Conservation (phyloP, 192 early-diverging fungal genomes). For the Powellomyces hirtus region DNA sequence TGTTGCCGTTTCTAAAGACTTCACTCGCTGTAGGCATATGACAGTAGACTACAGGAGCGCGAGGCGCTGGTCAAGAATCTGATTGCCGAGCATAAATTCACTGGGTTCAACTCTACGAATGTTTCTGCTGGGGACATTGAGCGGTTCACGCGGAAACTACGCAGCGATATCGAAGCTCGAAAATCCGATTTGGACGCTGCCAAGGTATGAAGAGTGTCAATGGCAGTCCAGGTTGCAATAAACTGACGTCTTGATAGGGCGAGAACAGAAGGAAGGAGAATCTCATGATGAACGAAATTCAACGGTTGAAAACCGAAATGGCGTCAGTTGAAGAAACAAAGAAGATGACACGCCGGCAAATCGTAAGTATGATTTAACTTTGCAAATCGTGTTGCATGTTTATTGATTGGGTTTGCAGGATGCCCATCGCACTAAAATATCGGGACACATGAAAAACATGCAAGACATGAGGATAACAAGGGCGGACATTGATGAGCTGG, state of each 20-base stretch:
- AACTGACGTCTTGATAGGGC: too few species aligned
- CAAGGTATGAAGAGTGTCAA: not conserved
- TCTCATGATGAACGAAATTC: conserved; percentile 10
- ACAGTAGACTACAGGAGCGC: conserved; percentile 37
- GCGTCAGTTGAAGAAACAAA: conserved; percentile 37
- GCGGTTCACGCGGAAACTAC: conserved; percentile 47
- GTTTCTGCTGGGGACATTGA: conserved; percentile 40
- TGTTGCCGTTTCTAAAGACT: not conserved
- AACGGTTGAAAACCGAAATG: conserved; percentile 10
- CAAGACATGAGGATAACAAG: conserved; percentile 30
- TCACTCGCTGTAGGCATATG: conserved; percentile 23
- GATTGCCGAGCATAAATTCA: conserved; percentile 31
- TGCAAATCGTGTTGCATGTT: not conserved
- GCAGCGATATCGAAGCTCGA: conserved; percentile 35
- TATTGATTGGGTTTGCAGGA: conserved; percentile 22
- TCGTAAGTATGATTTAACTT: conserved; percentile 7
- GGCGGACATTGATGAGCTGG: conserved; percentile 40
- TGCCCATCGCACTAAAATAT: conserved; percentile 34
- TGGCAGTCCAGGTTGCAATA: not conserved
- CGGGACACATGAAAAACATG: conserved; percentile 17
- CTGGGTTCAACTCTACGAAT: conserved; percentile 35
- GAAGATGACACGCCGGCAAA: conserved; percentile 31
- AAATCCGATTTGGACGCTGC: not conserved
- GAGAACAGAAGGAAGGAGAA: conserved; percentile 7
- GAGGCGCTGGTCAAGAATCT: conserved; percentile 43